Base-by-base conservation (phyloP, 2,329 filamentous ascomycete genomes). In the Cryphonectria naterciae region DNA sequence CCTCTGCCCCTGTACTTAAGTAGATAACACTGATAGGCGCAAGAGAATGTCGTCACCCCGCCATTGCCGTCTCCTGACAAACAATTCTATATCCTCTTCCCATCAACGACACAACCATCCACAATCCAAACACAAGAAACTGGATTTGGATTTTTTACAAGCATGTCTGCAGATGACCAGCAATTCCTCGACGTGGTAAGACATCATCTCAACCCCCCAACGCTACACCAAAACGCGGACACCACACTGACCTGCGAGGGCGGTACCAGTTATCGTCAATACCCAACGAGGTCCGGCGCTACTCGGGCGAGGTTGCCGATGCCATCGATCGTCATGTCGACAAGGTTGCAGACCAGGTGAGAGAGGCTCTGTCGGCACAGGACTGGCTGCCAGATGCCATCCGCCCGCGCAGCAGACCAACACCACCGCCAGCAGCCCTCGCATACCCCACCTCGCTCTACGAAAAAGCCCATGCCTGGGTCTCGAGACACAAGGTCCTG, bases 261-360 rank as follows among this genome's bases (percentile, higher is more conserved):
- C 43, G 28, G 22, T 39, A 39, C 37, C 74, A 89, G 87, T 80
- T 89, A 74, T 84, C 85, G 74, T 85, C 82, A 74, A 80, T 88
- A 70, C 83, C 85, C 72, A 81, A 88, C 81, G 90, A 95, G 77
- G 85, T 95, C 78, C 88, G 88, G 73, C 86, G 85, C 74, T 94
- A 94, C 80, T 91, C 92, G 22, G 85, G 86, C 75, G 87, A 93
- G 68, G 87, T 95, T 73, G 93, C 93, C 79, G 91, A 94, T 74
- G 92, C 91, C 75, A 89, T 97, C 79, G 93, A 98, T 81, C 86
- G 87, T 71, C 90, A 94, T 78, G 91, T 97, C 80, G 93, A 97
- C 77, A 85, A 87, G 72, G 90, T 93, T 61, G 93, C 94, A 68
- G 84, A 86, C 49, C 85, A 87, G 52, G 85, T 98, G 63, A 89